Evolutionary conservation across 78 protist species (phyloP).

Genomic region (Dictyostelium brefeldianum): DNA sequence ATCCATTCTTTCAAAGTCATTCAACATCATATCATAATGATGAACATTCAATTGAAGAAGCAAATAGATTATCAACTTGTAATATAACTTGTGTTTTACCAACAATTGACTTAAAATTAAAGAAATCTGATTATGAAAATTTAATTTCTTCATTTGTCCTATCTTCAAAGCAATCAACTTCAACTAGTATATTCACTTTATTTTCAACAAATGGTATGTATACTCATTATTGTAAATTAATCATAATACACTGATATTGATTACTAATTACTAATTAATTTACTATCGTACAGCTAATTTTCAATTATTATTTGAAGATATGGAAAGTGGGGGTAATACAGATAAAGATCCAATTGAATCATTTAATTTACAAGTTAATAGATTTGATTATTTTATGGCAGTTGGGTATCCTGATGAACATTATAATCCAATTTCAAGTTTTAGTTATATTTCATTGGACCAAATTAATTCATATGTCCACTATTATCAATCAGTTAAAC

Average conservation of each 20-base stretch:
- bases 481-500: not conserved
- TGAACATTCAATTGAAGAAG: not conserved
- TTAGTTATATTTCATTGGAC: conserved; percentile 28
- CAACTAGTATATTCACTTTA: conserved; percentile 26
- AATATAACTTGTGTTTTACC: conserved; percentile 34
- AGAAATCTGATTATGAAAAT: conserved; percentile 46
- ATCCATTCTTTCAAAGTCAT: conserved; percentile 29
- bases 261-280: not conserved
- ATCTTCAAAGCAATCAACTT: conserved; percentile 1
- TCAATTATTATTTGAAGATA: conserved; percentile 17
- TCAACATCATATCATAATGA: conserved; percentile 5
- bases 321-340: not conserved
- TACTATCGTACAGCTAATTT: not conserved
- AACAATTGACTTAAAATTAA: not conserved
- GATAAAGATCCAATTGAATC: conserved; percentile 23
- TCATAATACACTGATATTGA: not conserved
- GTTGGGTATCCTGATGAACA: conserved; percentile 32
- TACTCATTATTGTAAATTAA: not conserved
- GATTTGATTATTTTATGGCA: conserved; percentile 20
- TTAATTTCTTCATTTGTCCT: conserved; percentile 12
- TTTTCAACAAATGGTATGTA: conserved; percentile 19
- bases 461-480: conserved; percentile 3
- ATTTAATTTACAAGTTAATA: not conserved
- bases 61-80: conserved; percentile 23
- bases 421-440: conserved; percentile 22